Evolutionary conservation across 1,284 basidiomycete genomes (phyloP).

Genomic region (Golubevia pallescens): DNA sequence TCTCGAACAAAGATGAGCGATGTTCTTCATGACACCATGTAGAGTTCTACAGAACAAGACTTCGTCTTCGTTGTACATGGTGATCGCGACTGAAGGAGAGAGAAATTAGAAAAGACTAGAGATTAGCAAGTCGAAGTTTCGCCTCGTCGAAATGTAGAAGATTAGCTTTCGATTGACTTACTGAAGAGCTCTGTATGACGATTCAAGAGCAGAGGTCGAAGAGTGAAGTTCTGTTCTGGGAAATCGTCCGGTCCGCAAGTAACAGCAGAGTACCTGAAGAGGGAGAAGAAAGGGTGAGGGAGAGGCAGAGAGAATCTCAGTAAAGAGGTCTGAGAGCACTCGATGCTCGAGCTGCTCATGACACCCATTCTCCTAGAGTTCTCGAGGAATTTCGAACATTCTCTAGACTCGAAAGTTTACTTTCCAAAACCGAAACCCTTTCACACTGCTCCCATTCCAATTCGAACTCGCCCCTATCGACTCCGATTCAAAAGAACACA

Average conservation of each 20-base stretch:
- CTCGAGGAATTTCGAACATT: too few species aligned
- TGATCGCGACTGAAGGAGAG: not conserved
- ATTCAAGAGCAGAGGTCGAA: conserved; percentile 81
- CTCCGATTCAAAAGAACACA: too few species aligned
- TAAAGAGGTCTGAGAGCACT: too few species aligned
- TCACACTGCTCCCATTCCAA: too few species aligned
- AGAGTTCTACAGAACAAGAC: conserved; percentile 89
- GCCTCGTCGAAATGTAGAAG: too few species aligned
- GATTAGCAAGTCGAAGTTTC: not conserved
- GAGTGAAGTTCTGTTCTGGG: conserved; percentile 78
- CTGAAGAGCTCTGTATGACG: conserved; percentile 85
- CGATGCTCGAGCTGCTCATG: too few species aligned
- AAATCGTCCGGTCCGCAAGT: conserved; percentile 80
- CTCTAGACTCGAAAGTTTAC: too few species aligned
- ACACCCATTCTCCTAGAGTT: too few species aligned
- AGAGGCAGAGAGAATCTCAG: too few species aligned
- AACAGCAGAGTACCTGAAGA: conserved; percentile 52
- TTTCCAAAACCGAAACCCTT: too few species aligned
- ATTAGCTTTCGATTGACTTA: not conserved
- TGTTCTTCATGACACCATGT: conserved; percentile 87
- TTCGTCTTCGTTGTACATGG: conserved; percentile 81
- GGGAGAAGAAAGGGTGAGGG: not conserved
- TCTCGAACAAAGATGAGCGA: conserved; percentile 79
- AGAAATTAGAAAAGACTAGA: not conserved
- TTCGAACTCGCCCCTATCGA: too few species aligned